Base-by-base conservation (phyloP, 1,284 basidiomycete species). In the Irpex rosettiformis region DNA sequence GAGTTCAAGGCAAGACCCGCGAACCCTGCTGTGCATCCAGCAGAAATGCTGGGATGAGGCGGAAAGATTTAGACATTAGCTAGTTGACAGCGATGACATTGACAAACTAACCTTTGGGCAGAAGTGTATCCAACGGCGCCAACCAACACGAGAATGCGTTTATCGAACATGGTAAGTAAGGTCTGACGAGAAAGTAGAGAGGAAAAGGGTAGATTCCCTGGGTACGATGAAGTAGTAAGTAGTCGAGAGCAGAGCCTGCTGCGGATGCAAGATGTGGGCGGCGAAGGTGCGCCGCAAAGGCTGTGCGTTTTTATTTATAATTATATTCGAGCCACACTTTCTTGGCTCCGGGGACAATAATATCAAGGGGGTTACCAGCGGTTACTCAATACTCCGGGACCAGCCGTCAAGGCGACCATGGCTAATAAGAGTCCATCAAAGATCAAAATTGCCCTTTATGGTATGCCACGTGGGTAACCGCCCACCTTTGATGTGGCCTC, bases 1-100 rank as follows among this genome's bases (percentile, higher is more conserved):
- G 77, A 60, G 56, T 80, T 79, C 10, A 72, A 59, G 1, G 80
- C 78, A 29, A 88, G 62, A 22, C 62, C 57, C 11, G 67, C 60
- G 43, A 76, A 61, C 13, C 67, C 66, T 18, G 65, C 54, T 62
- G 72, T 69, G 63, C 82, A 84, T 45, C 63, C 56, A 5, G 69
- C 61, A 4, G 79, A 79, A 42, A 81, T 54, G 22, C 73, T 77
- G 56, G 24, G 8, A 40, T 27, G 48, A 2, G 22, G 43, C 21
- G 33, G 4, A 16, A 8, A 37, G 33, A 51, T 51, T 51, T 11
- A 51, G 13, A 10, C 18, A 51, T 28, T 47, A 7, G 7, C 16
- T n/a, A 8, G 13, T 45, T 51, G 48, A 28, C 43, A 51, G 10
- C 13, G 11, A 22, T 16, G 29, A 43, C 24, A 4, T 25, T 21